Conservation (phyloP, 75 land plant species). For the Gnetum montanum region DNA sequence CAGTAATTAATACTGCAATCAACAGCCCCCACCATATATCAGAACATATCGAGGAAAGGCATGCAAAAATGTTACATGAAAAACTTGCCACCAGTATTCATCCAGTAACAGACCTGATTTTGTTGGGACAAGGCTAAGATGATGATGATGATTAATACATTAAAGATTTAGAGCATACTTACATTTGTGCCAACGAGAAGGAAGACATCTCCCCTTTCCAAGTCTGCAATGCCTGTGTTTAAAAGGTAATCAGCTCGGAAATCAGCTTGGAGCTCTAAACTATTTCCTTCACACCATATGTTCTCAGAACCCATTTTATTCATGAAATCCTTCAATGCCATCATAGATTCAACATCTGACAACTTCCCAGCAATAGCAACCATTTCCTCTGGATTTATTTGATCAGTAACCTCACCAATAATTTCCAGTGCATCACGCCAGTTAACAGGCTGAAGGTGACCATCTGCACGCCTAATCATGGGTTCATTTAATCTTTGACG, state of each 20-base stretch:
- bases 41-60: too few species aligned
- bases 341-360: slow-evolving; percentile 98
- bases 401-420: slow-evolving; percentile 61
- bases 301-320: slow-evolving; percentile 90
- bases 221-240: slow-evolving; percentile 67
- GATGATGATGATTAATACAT: too few species aligned
- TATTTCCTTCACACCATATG: slow-evolving; percentile 83
- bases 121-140: too few species aligned
- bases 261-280: slow-evolving; percentile 56
- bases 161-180: too few species aligned
- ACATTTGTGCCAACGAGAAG: slow-evolving; percentile 95
- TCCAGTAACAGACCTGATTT: too few species aligned
- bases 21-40: too few species aligned
- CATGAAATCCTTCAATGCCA: slow-evolving; percentile 85
- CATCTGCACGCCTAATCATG: slow-evolving; percentile 90
- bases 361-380: slow-evolving; percentile 89
- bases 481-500: slow-evolving; percentile 96
- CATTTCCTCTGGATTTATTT: slow-evolving; percentile 75
- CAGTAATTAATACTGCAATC: too few species aligned
- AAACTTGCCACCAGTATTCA: too few species aligned
- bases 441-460: slow-evolving; percentile 71
- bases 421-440: slow-evolving; percentile 89
- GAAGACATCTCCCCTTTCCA: slow-evolving; percentile 82
- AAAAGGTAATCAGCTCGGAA: slow-evolving; percentile 63
- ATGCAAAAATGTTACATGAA: too few species aligned